Evolutionary conservation across 2,329 filamentous ascomycete species (phyloP).

Genomic region (Fusarium equiseti): DNA sequence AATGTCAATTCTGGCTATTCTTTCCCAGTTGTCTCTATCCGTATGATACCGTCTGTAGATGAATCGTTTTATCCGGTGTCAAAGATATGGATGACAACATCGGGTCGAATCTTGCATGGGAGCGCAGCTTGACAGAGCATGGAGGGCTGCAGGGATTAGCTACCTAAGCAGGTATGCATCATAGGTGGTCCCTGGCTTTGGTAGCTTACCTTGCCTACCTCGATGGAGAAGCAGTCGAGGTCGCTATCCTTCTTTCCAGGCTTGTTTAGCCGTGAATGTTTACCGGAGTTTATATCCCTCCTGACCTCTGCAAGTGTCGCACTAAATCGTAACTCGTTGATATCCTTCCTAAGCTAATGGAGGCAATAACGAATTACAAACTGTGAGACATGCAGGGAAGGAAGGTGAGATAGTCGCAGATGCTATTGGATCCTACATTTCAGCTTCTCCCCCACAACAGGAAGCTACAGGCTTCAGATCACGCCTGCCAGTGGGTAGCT

Average conservation of each 20-base stretch:
- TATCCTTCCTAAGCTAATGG: background rate
- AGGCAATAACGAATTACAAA: conserved; percentile 6
- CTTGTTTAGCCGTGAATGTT: conserved; percentile 3
- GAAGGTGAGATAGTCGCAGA: conserved; percentile 9
- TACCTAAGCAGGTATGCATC: conserved; percentile 12
- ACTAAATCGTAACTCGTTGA: conserved; percentile 11
- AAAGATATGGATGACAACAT: conserved; percentile 25
- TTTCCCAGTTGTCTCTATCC: background rate
- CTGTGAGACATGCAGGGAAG: conserved; percentile 23
- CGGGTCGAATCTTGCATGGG: conserved; percentile 36
- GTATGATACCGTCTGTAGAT: background rate
- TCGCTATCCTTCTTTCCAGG: conserved; percentile 5
- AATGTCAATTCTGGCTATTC: background rate
- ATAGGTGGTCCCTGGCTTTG: conserved; percentile 39
- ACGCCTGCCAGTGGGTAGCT: background rate
- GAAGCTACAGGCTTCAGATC: conserved; percentile 21
- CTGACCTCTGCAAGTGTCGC: conserved; percentile 9
- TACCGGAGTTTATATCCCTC: conserved; percentile 28
- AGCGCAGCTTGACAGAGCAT: conserved; percentile 29
- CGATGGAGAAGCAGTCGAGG: conserved; percentile 12
- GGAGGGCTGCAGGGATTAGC: conserved; percentile 36
- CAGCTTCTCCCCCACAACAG: conserved; percentile 16
- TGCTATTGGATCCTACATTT: conserved; percentile 27
- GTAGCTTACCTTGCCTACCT: conserved; percentile 29
- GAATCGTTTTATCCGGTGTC: background rate